Evolutionary conservation across 2,329 filamentous ascomycete species (phyloP), one percentile per base, ranked within the genome.

Genomic region (Sporothrix phasma): DNA sequence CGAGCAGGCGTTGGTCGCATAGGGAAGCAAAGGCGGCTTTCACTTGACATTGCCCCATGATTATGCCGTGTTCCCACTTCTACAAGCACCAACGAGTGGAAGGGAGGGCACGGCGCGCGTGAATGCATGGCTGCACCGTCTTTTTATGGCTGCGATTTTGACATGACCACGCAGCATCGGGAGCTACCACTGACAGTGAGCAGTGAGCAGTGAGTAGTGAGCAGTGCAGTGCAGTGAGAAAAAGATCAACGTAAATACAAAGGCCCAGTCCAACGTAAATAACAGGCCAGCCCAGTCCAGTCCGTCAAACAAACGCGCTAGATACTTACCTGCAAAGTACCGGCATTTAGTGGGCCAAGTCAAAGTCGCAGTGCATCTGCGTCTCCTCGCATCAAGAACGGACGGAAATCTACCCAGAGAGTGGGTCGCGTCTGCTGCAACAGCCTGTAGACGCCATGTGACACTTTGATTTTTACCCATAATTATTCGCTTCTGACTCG

Each of bases 251-350:
- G n/a, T n/a, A n/a, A n/a, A n/a, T n/a, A n/a, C n/a, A n/a, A n/a
- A n/a, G n/a, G n/a, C n/a, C n/a, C 39, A 34, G 34, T 31, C 37
- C 4, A 46, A 60, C 34, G 58, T 47, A 61, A 61, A 61, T 47
- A 61, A 37, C 41, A 17, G 51, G 29, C 51, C 19, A 37, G 31
- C 19, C 51, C 31, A 54, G 31, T 37, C 31, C 51, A 8, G 51
- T 54, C 51, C n/a, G 47, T 53, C 51, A 37, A 43, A 13, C 22
- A 34, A 37, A 26, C 19, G 34, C 60, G 46, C 60, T 53, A 62
- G 60, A 49, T 45, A 62, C 43, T 54, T 53, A 51, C 29, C 59
- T 58, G 63, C 60, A 65, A 65, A 65, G 64, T 65, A 65, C 64
- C 61, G 61, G 61, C 64, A 65, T 63, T 54, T 65, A 59, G 54